These are phyloP conservation scores for Triglochin maritima DNA, from an alignment of 106 monocot species.

Conservation along the genomic window DNA sequence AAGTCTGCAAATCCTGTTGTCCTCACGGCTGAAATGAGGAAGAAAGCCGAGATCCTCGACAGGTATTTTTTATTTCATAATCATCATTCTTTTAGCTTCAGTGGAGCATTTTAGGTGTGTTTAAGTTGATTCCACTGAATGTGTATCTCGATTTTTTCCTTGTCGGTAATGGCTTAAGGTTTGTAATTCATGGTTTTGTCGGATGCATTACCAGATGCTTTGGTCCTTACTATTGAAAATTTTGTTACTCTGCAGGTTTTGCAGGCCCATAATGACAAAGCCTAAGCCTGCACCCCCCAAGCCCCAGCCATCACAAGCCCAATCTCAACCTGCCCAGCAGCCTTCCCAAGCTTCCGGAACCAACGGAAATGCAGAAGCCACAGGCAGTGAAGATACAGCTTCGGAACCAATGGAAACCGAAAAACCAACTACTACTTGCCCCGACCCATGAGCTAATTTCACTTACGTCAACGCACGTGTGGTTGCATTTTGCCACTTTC, in stretches of 20 bases:
- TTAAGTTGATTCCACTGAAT: not conserved
- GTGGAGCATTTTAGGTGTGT: not conserved
- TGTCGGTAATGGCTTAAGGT: not conserved
- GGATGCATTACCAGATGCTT: not conserved
- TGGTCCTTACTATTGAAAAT: not conserved
- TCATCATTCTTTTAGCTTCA: not conserved
- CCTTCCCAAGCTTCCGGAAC: slow-evolving; percentile 3
- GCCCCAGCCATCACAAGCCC: slow-evolving; percentile 21
- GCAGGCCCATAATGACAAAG: slow-evolving; percentile 79
- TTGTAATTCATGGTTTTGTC: not conserved
- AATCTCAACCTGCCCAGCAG: slow-evolving; percentile 14
- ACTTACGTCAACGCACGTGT: not conserved
- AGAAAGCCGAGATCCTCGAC: slow-evolving; percentile 65
- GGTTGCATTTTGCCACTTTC: not conserved
- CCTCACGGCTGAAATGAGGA: slow-evolving; percentile 48
- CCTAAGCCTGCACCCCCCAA: slow-evolving; percentile 63
- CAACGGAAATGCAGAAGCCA: slow-evolving; percentile 5
- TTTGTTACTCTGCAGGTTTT: slow-evolving; percentile 39
- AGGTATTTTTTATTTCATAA: slow-evolving; percentile 27
- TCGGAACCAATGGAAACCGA: slow-evolving; percentile 48
- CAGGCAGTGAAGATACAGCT: slow-evolving; percentile 3
- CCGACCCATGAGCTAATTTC: not conserved
- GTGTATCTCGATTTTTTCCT: not conserved
- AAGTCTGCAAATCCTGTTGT: slow-evolving; percentile 58
- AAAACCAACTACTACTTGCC: slow-evolving; percentile 19